Evolutionary conservation across 2,329 filamentous ascomycete genomes (phyloP).

Genomic region (Pezicula carpinea): DNA sequence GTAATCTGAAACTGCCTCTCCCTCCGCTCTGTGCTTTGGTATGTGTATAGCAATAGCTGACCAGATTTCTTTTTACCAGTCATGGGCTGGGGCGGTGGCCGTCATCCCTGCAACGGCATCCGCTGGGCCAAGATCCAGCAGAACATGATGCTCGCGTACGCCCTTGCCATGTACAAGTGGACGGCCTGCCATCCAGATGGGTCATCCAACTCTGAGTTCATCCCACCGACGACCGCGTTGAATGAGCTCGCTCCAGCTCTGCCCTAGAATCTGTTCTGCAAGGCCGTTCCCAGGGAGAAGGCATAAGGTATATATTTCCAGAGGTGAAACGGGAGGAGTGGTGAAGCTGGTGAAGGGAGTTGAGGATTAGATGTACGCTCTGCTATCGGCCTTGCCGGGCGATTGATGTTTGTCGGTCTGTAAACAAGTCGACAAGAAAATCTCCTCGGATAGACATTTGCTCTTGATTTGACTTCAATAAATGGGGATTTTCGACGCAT

Average conservation of each 20-base stretch:
- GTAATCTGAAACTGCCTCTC: neutral
- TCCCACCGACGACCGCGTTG: neutral
- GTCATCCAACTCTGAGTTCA: neutral
- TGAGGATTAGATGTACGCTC: neutral
- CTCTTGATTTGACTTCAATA: neutral
- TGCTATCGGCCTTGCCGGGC: neutral
- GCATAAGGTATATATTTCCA: neutral
- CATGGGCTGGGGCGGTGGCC: slow-evolving; percentile 14
- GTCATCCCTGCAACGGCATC: slow-evolving; percentile 12
- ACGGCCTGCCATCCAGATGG: neutral
- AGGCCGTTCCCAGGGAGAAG: neutral
- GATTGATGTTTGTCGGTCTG: neutral
- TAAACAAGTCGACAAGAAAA: neutral
- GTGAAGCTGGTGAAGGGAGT: neutral
- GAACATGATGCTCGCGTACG: slow-evolving; percentile 8
- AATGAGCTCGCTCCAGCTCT: neutral
- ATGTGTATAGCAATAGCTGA: slow-evolving; percentile 5
- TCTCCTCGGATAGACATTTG: neutral
- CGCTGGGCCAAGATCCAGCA: slow-evolving; percentile 16
- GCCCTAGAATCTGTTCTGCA: neutral
- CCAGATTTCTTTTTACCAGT: slow-evolving; percentile 3
- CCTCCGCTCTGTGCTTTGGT: slow-evolving; percentile 3
- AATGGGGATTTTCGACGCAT: neutral
- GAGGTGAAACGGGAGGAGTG: neutral
- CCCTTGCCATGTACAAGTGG: neutral